Base-by-base conservation (phyloP, 352 stramenopile species). In the Peronospora belbahrii region DNA sequence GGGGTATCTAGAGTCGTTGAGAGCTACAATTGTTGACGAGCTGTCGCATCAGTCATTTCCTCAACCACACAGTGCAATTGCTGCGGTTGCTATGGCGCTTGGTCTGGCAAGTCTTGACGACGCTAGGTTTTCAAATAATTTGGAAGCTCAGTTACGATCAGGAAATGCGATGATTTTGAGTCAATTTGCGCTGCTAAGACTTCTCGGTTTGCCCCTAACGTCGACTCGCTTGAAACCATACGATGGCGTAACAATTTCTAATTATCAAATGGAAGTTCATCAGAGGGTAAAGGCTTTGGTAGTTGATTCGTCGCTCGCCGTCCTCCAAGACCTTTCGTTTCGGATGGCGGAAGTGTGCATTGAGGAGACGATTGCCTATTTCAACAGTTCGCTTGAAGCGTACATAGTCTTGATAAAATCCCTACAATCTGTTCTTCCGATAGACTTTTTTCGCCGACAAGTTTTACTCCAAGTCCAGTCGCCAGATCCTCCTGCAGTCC, bases 121-220 rank as follows among this genome's bases (percentile, higher is more conserved):
- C 14, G 17, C 35, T 2, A 34, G 22, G 17, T 15, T n/a, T 32
- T 14, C 25, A 2, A 35, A 11, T 27, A 19, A 33, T 22, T 19
- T 13, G 7, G 19, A 6, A 25, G 9, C 25, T 14, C 24, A 45
- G n/a, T 38, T 42, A 5, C 42, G 32, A 13, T 46, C 48, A 7
- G 59, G 42, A 27, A 52, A 57, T 40, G 36, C 37, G 17, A 49
- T 41, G 14, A 27, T 75, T n/a, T 18, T 74, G 14, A 56, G 57
- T 32, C 54, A 65, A 9, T 71, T 79, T 37, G 56, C 62, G 14
- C 27, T 71, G n/a, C 25, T 69, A 13, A 58, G 58, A 27, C 34
- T 62, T 18, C 30, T 53, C 6, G 62, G 44, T 14, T 48, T 74
- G n/a, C 42, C 59, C 8, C 40, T 75, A 3, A 17, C 65, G 9